phyloP scores from a whole-genome alignment of 805 yeast species.

The Suhomyces sp. region DNA sequence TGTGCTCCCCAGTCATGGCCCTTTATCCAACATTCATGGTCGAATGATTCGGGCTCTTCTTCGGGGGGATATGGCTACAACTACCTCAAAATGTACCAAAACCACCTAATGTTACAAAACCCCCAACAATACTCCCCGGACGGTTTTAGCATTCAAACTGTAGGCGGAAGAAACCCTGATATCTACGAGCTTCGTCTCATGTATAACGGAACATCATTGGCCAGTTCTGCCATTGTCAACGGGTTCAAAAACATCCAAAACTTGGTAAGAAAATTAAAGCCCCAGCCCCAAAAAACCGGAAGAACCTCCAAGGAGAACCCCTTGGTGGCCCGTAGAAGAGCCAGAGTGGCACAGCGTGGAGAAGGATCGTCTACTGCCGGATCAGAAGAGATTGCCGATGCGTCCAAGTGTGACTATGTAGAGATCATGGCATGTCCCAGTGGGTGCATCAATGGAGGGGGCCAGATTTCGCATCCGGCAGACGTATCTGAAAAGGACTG shows the following conservation, averaged over 20 bases:
- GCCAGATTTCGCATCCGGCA: constrained; percentile 61
- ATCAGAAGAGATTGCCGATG: constrained; percentile 46
- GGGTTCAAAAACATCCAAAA: constrained; percentile 96
- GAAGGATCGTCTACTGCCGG: constrained; percentile 9
- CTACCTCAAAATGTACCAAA: constrained; percentile 48
- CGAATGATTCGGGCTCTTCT: constrained; percentile 69
- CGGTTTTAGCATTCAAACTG: constrained; percentile 28
- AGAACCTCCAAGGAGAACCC: constrained; percentile 24
- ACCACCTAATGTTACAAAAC: constrained; percentile 17
- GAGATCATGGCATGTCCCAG: constrained; percentile 99
- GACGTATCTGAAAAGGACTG: constrained; percentile 41
- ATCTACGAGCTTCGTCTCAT: constrained; percentile 65
- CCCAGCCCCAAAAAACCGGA: constrained; percentile 15
- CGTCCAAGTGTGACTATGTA: constrained; percentile 69
- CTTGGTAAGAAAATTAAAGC: constrained; percentile 76
- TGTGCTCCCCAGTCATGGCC: constrained; percentile 66
- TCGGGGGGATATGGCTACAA: constrained; percentile 89
- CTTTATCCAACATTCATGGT: constrained; percentile 58
- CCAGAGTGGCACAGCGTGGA: constrained; percentile 26
- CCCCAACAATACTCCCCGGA: constrained; percentile 15
- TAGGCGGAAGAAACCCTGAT: constrained; percentile 75
- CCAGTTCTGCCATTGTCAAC: constrained; percentile 63
- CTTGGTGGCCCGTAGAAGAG: constrained; percentile 44
- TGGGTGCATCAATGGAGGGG: constrained; percentile 97
- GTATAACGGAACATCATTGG: constrained; percentile 38